Conservation (phyloP, 2,329 filamentous ascomycete species). For the Leptodontidium sp. region DNA sequence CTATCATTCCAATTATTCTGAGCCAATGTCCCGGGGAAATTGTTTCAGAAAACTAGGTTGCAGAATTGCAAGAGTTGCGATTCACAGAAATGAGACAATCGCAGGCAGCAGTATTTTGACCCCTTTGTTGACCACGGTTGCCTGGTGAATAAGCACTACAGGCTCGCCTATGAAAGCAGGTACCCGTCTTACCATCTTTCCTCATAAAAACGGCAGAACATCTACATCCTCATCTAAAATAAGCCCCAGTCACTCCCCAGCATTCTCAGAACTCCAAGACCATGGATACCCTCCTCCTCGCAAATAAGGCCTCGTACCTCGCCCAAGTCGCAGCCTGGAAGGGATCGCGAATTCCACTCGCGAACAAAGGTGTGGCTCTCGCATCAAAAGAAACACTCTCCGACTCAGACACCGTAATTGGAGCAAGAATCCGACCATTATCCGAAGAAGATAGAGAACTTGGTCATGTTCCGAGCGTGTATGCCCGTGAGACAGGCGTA, state of each 20-base stretch:
- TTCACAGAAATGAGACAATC: not conserved
- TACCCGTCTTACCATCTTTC: not conserved
- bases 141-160: not conserved
- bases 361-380: not conserved
- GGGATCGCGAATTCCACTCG: not conserved
- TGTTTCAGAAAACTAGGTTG: not conserved
- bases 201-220: not conserved
- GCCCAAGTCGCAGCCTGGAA: not conserved
- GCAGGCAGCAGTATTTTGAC: constrained; percentile 10
- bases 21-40: not conserved
- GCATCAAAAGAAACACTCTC: not conserved
- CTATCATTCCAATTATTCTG: not conserved
- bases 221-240: not conserved
- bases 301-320: constrained; percentile 6
- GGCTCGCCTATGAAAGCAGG: not conserved
- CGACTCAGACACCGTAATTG: not conserved
- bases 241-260: not conserved
- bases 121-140: constrained; percentile 4
- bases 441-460: not conserved
- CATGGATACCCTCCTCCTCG: constrained; percentile 5
- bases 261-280: not conserved
- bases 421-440: constrained; percentile 16
- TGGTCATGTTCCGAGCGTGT: constrained; percentile 11
- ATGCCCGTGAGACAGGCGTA: not conserved
- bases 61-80: not conserved